Percentiles rank a stretch among this genome's conserved stretches.
These are phyloP conservation scores for Lipomyces oligophaga DNA, from an alignment of 805 yeast genomes.

Conservation along the genomic window DNA sequence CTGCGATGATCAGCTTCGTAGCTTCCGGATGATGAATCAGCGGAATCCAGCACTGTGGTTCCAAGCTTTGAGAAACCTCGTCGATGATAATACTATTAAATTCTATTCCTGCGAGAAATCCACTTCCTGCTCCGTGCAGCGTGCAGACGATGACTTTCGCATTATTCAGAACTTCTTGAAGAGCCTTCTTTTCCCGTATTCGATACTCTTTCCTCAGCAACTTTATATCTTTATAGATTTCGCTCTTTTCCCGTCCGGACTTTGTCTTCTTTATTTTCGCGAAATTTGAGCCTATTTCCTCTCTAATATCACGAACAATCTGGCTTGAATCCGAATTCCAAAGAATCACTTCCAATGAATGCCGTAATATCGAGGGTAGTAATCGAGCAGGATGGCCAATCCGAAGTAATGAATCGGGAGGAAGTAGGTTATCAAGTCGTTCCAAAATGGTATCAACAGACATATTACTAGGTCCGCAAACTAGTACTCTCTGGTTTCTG, in stretches of 20 bases:
- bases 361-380: slow-evolving; percentile 55
- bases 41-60: slow-evolving; percentile 97
- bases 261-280: slow-evolving; percentile 59
- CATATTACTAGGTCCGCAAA: slow-evolving; percentile 92
- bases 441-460: slow-evolving; percentile 84
- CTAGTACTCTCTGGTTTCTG: slow-evolving; percentile 58
- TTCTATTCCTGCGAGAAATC: slow-evolving; percentile 37
- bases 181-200: slow-evolving; percentile 59
- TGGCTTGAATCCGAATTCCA: slow-evolving; percentile 56
- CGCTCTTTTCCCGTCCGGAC: slow-evolving; percentile 59
- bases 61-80: slow-evolving; percentile 91
- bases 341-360: slow-evolving; percentile 71
- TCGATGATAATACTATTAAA: slow-evolving; percentile 86
- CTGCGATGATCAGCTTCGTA: slow-evolving; percentile 71
- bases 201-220: slow-evolving; percentile 66
- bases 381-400: slow-evolving; percentile 94
- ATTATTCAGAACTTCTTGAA: slow-evolving; percentile 53
- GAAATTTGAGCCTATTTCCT: slow-evolving; percentile 59
- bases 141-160: slow-evolving; percentile 77
- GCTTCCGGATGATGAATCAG: slow-evolving; percentile 58
- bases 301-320: slow-evolving; percentile 61
- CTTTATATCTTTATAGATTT: slow-evolving; percentile 65
- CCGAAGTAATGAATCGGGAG: slow-evolving; percentile 57
- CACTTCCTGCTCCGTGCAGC: slow-evolving; percentile 62
- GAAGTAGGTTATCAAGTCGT: slow-evolving; percentile 50